Evolutionary conservation across 352 stramenopile genomes (phyloP), one percentile per base, ranked within the genome.

Genomic region (Stramenopiles sp.): DNA sequence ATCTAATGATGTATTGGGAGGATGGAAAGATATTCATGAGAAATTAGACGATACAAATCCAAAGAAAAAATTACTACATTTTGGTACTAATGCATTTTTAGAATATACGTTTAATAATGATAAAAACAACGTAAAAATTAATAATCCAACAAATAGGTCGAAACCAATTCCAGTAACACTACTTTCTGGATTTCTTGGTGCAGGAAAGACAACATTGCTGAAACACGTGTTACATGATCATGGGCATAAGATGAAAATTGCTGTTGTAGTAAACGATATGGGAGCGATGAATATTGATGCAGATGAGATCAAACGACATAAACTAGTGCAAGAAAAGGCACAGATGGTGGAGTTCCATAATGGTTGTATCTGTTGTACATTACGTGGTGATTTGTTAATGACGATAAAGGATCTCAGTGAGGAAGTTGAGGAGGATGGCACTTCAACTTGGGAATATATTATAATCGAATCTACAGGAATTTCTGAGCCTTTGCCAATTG

Each of bases 381-480:
- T 96, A 7, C 88, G 90, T 31, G 87, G 89, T 0, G 91, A 95
- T 78, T 78, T 96, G 43, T 81, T 96, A 0, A 82, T 89, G 32
- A 87, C 94, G 78, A 90, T 96, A 43, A 82, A 84, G 23, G 81
- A 85, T 20, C 88, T 97, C 53, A 83, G 85, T 0, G 79, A 85
- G 30, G 78, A 88, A n/a, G 85, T 83, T 0, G 84, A 84, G 23
- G 53, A 69, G 20, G 53, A 27, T 69, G 53, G 53, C 27, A 69
- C 53, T 27, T 27, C 53, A 27, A 69, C 53, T 69, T 94, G 95
- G 32, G 89, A 97, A 83, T 94, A 97, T 81, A 87, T 97, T 32
- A 80, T 98, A 0, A 97, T 98, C 63, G 93, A 98, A 85, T 94
- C 85, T 74, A 95, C 91, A n/a, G 93, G 93, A 20, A 94, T 98